Conservation (phyloP, 441 rosid genomes). For the Gossypium schwendimanii region DNA sequence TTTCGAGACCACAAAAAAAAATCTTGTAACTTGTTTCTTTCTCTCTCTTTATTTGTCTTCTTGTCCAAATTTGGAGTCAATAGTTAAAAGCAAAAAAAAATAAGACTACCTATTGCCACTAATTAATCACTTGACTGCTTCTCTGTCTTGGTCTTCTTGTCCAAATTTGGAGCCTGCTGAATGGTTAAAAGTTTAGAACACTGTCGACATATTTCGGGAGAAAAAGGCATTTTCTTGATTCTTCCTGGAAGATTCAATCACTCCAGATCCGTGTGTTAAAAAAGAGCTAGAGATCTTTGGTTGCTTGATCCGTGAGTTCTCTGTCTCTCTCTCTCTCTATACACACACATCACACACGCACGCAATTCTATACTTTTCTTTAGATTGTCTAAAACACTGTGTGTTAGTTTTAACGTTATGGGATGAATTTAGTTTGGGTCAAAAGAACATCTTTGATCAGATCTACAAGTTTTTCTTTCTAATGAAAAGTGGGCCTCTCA, state of each 20-base stretch:
- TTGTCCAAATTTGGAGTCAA: neutral
- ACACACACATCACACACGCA: no score
- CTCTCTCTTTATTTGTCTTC: neutral
- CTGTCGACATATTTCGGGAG: neutral
- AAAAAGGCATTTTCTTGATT: conserved; percentile 5
- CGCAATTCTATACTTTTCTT: neutral
- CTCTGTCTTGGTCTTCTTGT: neutral
- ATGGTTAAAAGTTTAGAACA: conserved; percentile 2
- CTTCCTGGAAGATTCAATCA: conserved; percentile 17
- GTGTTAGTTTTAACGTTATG: neutral
- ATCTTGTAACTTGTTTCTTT: neutral
- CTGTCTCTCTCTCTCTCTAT: neutral
- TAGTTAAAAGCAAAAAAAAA: no score
- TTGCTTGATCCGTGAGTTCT: conserved; percentile 23
- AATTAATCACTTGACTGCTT: neutral
- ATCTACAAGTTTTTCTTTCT: neutral
- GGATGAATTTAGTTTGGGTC: neutral
- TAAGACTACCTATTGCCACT: no score
- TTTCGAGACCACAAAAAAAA: conserved; percentile 25
- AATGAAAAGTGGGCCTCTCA: neutral
- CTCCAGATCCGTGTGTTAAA: conserved; percentile 32
- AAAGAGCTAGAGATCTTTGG: conserved; percentile 20
- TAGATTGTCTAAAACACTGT: neutral
- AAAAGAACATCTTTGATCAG: neutral
- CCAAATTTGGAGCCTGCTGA: conserved; percentile 3